Conservation (phyloP, 1,139 yeast species). For the Petasospora fabianii region DNA sequence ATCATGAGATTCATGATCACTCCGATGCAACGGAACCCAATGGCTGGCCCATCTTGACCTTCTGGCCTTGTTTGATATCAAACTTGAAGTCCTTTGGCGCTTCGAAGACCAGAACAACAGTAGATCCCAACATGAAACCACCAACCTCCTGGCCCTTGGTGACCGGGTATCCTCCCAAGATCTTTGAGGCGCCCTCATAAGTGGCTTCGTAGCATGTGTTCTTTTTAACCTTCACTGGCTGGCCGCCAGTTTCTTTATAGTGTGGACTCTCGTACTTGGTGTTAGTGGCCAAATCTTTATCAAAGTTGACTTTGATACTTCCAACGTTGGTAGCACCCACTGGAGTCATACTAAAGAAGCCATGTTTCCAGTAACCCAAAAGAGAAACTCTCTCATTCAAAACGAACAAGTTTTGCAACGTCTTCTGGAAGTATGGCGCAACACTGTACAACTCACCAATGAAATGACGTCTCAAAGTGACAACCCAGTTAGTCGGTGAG, state of each 20-base stretch:
- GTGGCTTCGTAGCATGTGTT: constrained; percentile 94
- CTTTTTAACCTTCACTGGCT: constrained; percentile 44
- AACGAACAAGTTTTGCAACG: constrained; percentile 82
- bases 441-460: constrained; percentile 95
- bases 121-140: constrained; percentile 92
- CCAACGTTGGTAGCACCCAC: constrained; percentile 99
- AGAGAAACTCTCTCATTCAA: constrained; percentile 94
- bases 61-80: constrained; percentile 64
- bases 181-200: constrained; percentile 71
- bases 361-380: constrained; percentile 94
- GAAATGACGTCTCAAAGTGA: constrained; percentile 89
- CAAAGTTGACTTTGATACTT: constrained; percentile 86
- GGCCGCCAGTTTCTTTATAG: constrained; percentile 18
- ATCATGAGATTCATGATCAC: not conserved
- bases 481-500: constrained; percentile 95
- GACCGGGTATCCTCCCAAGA: constrained; percentile 87
- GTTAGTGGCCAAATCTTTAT: constrained; percentile 85
- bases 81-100: constrained; percentile 83
- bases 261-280: constrained; percentile 52
- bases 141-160: constrained; percentile 95
- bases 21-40: constrained; percentile 60
- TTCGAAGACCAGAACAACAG: constrained; percentile 93
- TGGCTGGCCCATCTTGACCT: constrained; percentile 80
- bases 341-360: constrained; percentile 97
- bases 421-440: constrained; percentile 91